Percentiles rank a stretch among this genome's conserved stretches.
Conservation (phyloP, 1,139 yeast species). For the Lodderomyces orthopsilosis region DNA sequence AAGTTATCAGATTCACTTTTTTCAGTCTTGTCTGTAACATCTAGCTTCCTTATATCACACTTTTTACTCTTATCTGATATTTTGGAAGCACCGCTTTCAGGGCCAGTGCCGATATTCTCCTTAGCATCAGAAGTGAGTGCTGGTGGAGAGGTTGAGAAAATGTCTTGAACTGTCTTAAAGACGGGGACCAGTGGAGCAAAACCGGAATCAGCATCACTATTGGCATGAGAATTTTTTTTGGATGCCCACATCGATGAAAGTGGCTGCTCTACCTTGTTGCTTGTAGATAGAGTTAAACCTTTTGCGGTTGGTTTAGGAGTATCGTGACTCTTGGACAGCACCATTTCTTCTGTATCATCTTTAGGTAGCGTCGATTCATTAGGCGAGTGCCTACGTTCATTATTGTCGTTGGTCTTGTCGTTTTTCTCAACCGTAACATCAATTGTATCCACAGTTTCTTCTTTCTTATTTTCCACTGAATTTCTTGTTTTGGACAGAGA, state of each 20-base stretch:
- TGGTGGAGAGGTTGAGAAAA: background rate
- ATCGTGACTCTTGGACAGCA: background rate
- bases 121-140: background rate
- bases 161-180: background rate
- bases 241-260: background rate
- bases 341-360: background rate
- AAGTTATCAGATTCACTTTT: background rate
- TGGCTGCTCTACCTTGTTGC: background rate
- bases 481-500: background rate
- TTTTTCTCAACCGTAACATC: background rate
- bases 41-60: background rate
- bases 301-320: background rate
- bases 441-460: too few relatives aligned
- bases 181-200: background rate
- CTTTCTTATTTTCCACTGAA: too few relatives aligned
- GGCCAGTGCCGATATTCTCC: background rate
- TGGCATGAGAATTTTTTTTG: background rate
- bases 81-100: background rate
- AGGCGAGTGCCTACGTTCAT: background rate
- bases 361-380: background rate
- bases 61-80: background rate
- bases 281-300: background rate
- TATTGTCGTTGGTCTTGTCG: background rate
- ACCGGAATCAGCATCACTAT: background rate
- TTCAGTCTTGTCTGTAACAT: background rate